phyloP scores from a whole-genome alignment of 2,329 filamentous ascomycete genomes.

The Penicillium sp. region DNA sequence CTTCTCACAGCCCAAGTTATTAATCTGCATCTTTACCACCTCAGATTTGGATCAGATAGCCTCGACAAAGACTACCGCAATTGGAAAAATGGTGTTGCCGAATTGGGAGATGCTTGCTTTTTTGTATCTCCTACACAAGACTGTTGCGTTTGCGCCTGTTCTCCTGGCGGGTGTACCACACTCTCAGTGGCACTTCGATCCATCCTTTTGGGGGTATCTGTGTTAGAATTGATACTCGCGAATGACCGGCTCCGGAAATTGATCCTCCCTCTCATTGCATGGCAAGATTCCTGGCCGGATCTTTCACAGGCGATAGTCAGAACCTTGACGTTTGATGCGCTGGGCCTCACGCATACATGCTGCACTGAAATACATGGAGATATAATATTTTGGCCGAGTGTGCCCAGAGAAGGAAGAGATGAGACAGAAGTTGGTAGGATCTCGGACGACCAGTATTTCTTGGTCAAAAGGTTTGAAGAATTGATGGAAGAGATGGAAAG shows the following conservation, averaged over 20 bases:
- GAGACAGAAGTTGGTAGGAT: not conserved
- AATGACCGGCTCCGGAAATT: not conserved
- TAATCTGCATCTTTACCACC: too few relatives aligned
- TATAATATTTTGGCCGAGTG: fast-evolving
- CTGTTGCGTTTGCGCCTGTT: conserved; percentile 14
- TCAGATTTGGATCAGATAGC: fast-evolving
- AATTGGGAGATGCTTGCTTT: not conserved
- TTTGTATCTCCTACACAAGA: conserved; percentile 2
- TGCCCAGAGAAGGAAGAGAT: not conserved
- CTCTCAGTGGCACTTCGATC: conserved; percentile 1
- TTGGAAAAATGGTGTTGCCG: not conserved
- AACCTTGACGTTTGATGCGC: conserved; percentile 12
- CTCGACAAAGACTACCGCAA: not conserved
- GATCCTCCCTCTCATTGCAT: not conserved
- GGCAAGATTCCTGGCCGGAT: not conserved
- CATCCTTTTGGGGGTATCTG: not conserved
- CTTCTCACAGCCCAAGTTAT: not conserved
- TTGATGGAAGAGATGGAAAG: conserved; percentile 3
- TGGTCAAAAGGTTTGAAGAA: conserved; percentile 1
- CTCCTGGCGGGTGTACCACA: conserved; percentile 7
- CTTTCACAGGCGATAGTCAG: conserved; percentile 2
- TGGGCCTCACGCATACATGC: conserved; percentile 9
- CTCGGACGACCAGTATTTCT: conserved; percentile 2
- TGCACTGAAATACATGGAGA: not conserved
- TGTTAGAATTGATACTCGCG: too few relatives aligned